Evolutionary conservation across 148 eudicot genomes (phyloP), one percentile per base, ranked within the genome.

Genomic region (Cornus controversa): DNA sequence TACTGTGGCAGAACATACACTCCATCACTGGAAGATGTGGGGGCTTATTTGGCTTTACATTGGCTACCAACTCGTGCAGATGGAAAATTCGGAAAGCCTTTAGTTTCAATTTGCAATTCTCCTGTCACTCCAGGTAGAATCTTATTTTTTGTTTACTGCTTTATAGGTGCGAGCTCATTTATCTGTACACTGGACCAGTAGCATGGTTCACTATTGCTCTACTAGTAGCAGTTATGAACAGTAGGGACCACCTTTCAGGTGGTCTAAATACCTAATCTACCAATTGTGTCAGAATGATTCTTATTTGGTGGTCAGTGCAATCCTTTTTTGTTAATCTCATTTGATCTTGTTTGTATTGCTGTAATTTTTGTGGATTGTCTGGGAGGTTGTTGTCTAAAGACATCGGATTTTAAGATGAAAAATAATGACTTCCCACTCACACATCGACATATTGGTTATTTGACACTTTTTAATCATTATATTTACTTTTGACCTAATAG

Each of bases 61-160:
- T 96, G 99, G 99, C 84, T 93, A 70, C 99, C 99, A 62, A 84
- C 83, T 77, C 94, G 99, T 68, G 85, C 87, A 70, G 99, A 93
- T 86, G 99, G 98, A 11, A 81, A 89, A 85, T 78, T 67, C 70
- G 99, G 99, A 64, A 79, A 81, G 73, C 95, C 98, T 34, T 75
- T 96, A 74, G 81, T 83, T 69, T 87, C 99, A 75, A 80, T 90
- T 79, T 87, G 89, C 78, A 75, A 81, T 74, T 78, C 85, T 84
- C 92, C 89, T 66, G 99, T 96, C 71, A 77, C 88, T 72, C 91
- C 99, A 79, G 99, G 99, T 96, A 83, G 65, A 36, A 20, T 42
- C 23, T 68, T 29, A 15, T 76, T 69, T 69, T 28, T 74, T 77
- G 37, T 24, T 50, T 70, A 25, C 40, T 60, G 64, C 24, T n/a